Evolutionary conservation across 805 yeast species (phyloP).

Genomic region (Komagataella pastoris): DNA sequence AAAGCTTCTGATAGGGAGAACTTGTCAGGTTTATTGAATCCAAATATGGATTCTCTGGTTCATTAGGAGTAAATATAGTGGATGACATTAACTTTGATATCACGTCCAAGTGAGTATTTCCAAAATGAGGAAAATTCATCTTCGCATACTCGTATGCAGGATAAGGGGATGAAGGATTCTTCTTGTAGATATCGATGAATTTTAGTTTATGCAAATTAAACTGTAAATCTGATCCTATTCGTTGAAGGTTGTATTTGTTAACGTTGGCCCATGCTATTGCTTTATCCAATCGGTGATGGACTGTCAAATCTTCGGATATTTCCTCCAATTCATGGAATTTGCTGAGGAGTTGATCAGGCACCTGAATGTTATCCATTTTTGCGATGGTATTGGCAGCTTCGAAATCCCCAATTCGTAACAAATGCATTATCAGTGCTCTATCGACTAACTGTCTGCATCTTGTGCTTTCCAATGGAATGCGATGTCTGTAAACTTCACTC

Average conservation of each 20-base stretch:
- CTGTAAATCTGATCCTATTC: conserved; percentile 28
- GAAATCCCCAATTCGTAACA: conserved; percentile 17
- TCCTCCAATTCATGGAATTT: conserved; percentile 28
- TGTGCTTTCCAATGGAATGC: conserved; percentile 7
- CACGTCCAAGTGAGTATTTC: conserved; percentile 22
- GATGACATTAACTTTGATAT: conserved; percentile 32
- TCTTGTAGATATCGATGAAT: conserved; percentile 18
- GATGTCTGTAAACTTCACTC: conserved; percentile 12
- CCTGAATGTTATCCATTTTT: conserved; percentile 14
- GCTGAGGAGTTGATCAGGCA: conserved; percentile 15
- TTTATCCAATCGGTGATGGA: conserved; percentile 20
- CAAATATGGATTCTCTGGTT: not conserved
- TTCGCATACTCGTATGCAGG: conserved; percentile 32
- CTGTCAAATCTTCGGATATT: conserved; percentile 22
- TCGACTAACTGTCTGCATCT: conserved; percentile 8
- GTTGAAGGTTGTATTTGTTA: conserved; percentile 12
- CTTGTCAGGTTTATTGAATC: conserved; percentile 4
- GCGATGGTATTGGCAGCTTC: conserved; percentile 14
- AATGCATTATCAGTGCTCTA: conserved; percentile 17
- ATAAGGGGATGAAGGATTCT: conserved; percentile 9
- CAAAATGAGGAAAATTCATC: conserved; percentile 23
- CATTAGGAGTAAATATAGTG: conserved; percentile 10
- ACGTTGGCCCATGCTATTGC: conserved; percentile 37
- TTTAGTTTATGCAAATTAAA: conserved; percentile 29
- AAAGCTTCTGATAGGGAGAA: conserved; percentile 4